These are phyloP conservation scores for Scheffersomyces spartinae DNA, from an alignment of 805 yeast species.

Conservation along the genomic window DNA sequence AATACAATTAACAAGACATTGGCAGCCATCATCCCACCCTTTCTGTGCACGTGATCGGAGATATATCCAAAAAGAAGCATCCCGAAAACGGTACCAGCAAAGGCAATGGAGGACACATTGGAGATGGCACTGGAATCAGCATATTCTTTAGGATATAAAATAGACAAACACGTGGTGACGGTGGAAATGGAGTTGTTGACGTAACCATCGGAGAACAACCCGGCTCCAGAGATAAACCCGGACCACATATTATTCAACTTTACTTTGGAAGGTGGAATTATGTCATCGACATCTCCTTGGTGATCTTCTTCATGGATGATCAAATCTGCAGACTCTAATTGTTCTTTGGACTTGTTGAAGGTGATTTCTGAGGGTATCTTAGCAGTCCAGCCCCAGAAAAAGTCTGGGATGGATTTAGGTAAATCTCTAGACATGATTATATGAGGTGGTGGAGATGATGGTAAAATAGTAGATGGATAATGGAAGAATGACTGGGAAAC, in stretches of 20 bases:
- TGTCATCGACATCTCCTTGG: constrained; percentile 4
- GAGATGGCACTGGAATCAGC: constrained; percentile 56
- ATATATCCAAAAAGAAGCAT: constrained; percentile 71
- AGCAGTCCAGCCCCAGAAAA: constrained; percentile 30
- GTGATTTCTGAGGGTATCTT: constrained; percentile 34
- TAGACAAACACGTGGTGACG: constrained; percentile 57
- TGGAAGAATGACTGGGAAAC: too few species aligned
- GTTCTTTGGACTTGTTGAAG: constrained; percentile 14
- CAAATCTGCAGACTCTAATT: constrained; percentile 6
- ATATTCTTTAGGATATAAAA: constrained; percentile 55
- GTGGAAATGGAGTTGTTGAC: constrained; percentile 77
- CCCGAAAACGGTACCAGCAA: constrained; percentile 87
- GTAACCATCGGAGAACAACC: constrained; percentile 88
- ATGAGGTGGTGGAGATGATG: too few species aligned
- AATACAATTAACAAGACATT: constrained; percentile 65
- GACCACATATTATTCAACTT: constrained; percentile 36
- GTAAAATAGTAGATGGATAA: too few species aligned
- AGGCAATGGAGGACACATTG: constrained; percentile 79
- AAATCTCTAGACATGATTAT: constrained; percentile 49
- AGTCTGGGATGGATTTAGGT: constrained; percentile 28
- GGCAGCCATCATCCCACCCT: constrained; percentile 71
- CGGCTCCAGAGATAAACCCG: constrained; percentile 79
- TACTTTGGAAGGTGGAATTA: constrained; percentile 5
- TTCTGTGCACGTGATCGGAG: constrained; percentile 74
- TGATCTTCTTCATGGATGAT: constrained; percentile 12